Evolutionary conservation across 129 eudicot species (phyloP), one percentile per base, ranked within the genome.

Genomic region (sunflower (Helianthus annuus)): DNA sequence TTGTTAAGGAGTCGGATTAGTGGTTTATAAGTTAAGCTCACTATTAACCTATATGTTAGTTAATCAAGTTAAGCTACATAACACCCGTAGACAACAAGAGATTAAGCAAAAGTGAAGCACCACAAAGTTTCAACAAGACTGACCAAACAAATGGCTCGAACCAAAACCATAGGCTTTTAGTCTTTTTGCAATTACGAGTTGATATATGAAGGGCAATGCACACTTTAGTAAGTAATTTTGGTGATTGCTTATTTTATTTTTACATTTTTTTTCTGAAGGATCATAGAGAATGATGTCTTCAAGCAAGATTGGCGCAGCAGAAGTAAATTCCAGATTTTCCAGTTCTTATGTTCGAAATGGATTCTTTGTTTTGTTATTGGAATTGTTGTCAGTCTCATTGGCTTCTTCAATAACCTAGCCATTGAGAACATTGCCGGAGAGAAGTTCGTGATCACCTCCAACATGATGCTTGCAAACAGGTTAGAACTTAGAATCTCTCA

Each of bases 281-380:
- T 93, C 59, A 78, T 85, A 2, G 98, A 93, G 82, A 89, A 89
- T 78, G 97, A 87, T 59, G 70, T 89, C 55, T 83, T 85, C 85
- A 89, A 89, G 83, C 95, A 87, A 73, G 98, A 92, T 71, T 93
- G 98, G 98, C 77, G 98, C 72, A 83, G 81, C 68, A 71, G 95
- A 68, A 86, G 80, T 51, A 80, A 73, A 79, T 42, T 76, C 16
- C 87, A 93, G 76, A 83, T 85, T 44, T 84, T 69, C 48, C 95
- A 93, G 68, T 87, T 81, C 68, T 57, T 78, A 8, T 85, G 81
- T 48, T 80, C 82, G 87, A 93, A 93, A 81, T 93, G 98, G 98
- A 79, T 69, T 11, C 81, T 93, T 11, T 87, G 92, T 71, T 87
- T 93, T 59, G 60, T 93, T 9, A 66, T 89, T 57, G 98, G 97